These are phyloP conservation scores for Crinitomyces ghanaensis DNA, from an alignment of 805 yeast genomes.

Conservation along the genomic window DNA sequence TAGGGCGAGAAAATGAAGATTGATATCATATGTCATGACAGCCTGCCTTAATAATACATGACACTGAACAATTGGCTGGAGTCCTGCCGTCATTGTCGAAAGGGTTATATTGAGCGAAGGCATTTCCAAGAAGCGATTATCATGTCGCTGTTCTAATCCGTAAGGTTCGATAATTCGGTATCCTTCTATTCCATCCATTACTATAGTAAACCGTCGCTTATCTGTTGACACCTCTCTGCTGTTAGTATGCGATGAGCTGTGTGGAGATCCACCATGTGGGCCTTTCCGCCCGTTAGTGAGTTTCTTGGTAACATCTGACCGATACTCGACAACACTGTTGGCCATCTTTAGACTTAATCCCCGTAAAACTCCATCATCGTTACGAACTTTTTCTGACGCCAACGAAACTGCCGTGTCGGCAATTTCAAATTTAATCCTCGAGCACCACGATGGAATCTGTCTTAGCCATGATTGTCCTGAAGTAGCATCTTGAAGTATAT, in stretches of 20 bases:
- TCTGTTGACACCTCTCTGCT: conserved; percentile 7
- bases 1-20: conserved; percentile 35
- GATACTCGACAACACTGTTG: conserved; percentile 13
- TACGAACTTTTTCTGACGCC: conserved; percentile 12
- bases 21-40: conserved; percentile 19
- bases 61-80: conserved; percentile 11
- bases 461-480: conserved; percentile 7
- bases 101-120: conserved; percentile 20
- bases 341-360: conserved; percentile 16
- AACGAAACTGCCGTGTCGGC: conserved; percentile 18
- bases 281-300: neutral
- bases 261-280: neutral
- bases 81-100: conserved; percentile 9
- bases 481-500: conserved; percentile 1
- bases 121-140: conserved; percentile 16
- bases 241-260: neutral
- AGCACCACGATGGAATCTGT: conserved; percentile 21
- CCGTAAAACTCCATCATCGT: conserved; percentile 9
- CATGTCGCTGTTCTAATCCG: conserved; percentile 13
- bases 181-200: conserved; percentile 17
- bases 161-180: conserved; percentile 19
- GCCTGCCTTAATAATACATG: conserved; percentile 17
- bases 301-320: conserved; percentile 5
- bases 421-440: conserved; percentile 20
- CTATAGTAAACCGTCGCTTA: conserved; percentile 16